Evolutionary conservation across 148 eudicot species (phyloP), one percentile per base, ranked within the genome.

Genomic region (Nepenthes gracilis): DNA sequence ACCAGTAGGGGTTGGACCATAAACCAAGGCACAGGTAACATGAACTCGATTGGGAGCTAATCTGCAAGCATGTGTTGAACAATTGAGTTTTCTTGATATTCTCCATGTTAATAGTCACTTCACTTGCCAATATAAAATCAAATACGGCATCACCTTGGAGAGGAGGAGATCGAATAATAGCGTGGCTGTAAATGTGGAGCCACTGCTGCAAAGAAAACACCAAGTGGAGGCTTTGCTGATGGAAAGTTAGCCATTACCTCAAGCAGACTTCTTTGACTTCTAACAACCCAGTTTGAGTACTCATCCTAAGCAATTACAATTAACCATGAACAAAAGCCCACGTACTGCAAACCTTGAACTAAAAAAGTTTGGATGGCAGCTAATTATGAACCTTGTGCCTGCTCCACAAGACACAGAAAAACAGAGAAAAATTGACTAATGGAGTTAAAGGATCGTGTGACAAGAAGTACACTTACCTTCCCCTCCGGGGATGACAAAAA

Each of bases 111-210:
- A 40, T 40, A 40, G 45, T 40, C 45, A 40, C 45, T 23, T 23
- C 6, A 40, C 4, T 8, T 40, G 8, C 8, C 45, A 40, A 40
- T 8, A 40, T 8, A 8, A 4, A 40, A 8, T 8, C 45, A 40
- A 40, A 4, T 3, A 40, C 8, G 45, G 45, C 45, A 40, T 40
- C 51, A 90, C 97, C 85, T 80, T 50, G 94, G 90, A 47, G 97
- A 90, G 33, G 97, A 90, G 11, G 97, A 90, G 49, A 90, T 90
- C 54, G 97, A 90, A 66, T 90, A 90, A 55, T 81, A 90, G 57
- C 97, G 85, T 43, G 97, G 90, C 71, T 80, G 97, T 64, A 90
- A 72, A 65, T 81, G 90, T 61, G 97, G 90, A 61, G 89, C 85
- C 58, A 83, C 82, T 53, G 89, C 76, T 53, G 96, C 96, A 73